A percentile compares a stretch with the other conserved stretches of the same genome.
These are phyloP conservation scores for Carex scoparia DNA, from an alignment of 176 grass and related monocot genomes.

Conservation along the genomic window DNA sequence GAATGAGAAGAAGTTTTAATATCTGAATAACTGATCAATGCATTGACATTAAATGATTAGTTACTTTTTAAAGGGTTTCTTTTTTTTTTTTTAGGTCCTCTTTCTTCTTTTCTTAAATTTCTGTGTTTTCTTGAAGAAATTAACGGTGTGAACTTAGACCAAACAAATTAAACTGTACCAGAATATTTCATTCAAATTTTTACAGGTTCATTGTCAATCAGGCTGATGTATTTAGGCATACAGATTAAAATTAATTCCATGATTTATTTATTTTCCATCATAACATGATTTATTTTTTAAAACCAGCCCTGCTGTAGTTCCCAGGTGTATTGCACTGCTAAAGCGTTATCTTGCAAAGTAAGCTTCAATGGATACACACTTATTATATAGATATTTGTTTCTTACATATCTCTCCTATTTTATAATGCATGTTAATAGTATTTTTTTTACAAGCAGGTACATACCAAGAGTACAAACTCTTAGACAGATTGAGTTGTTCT, in stretches of 20 bases:
- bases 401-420: not conserved
- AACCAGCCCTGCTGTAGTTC: slow-evolving; percentile 95
- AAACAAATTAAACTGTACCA: not conserved
- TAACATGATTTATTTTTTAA: slow-evolving; percentile 36
- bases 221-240: slow-evolving; percentile 16
- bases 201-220: slow-evolving; percentile 10
- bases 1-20: not conserved
- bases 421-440: slow-evolving; percentile 5
- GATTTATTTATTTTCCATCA: slow-evolving; percentile 23
- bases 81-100: not conserved
- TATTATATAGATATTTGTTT: not conserved
- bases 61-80: not conserved
- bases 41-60: not conserved
- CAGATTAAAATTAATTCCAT: not conserved
- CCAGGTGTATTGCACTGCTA: slow-evolving; percentile 74
- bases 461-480: slow-evolving; percentile 79
- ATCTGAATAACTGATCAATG: not conserved
- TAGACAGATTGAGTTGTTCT: slow-evolving; percentile 88
- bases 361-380: slow-evolving; percentile 6
- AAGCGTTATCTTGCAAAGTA: slow-evolving; percentile 94
- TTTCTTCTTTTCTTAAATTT: not conserved
- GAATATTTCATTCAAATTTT: not conserved
- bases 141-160: not conserved
- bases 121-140: not conserved
- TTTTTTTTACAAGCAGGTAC: slow-evolving; percentile 47